Evolutionary conservation across 225 moss, liverwort and hornwort genomes (phyloP).

Genomic region (Pseudoscleropodium purum): DNA sequence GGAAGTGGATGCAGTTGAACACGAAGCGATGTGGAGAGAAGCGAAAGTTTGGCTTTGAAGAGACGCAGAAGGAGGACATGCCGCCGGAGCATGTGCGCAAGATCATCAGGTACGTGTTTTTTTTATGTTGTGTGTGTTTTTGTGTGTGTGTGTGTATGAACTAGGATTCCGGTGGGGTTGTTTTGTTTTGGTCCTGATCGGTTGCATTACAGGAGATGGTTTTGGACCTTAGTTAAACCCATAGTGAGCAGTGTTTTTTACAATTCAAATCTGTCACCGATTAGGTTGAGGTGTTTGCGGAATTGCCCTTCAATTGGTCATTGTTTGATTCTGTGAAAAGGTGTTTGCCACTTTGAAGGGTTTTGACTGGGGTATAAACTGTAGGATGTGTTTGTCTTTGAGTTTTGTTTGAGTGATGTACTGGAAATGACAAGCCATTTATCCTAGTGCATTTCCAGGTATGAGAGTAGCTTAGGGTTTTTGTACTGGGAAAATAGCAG

Average conservation of each 20-base stretch:
- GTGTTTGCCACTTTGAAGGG: background rate
- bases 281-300: background rate
- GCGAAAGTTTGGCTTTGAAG: constrained; percentile 98
- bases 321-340: background rate
- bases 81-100: constrained; percentile 98
- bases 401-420: background rate
- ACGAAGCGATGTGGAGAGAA: constrained; percentile 94
- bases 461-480: too few species aligned
- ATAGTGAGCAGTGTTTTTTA: background rate
- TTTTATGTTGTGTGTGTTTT: too few species aligned
- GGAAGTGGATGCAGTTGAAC: constrained; percentile 98
- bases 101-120: constrained; percentile 65
- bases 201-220: background rate
- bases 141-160: too few species aligned
- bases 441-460: background rate
- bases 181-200: too few species aligned
- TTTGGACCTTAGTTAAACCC: background rate
- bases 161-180: background rate
- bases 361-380: background rate
- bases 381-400: background rate
- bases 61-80: constrained; percentile 99
- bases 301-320: background rate
- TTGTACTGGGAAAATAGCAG: background rate
- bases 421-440: background rate
- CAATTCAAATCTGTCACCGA: background rate